Conservation (phyloP, 768 basidiomycete genomes). For the Rhodotorula toruloides region DNA sequence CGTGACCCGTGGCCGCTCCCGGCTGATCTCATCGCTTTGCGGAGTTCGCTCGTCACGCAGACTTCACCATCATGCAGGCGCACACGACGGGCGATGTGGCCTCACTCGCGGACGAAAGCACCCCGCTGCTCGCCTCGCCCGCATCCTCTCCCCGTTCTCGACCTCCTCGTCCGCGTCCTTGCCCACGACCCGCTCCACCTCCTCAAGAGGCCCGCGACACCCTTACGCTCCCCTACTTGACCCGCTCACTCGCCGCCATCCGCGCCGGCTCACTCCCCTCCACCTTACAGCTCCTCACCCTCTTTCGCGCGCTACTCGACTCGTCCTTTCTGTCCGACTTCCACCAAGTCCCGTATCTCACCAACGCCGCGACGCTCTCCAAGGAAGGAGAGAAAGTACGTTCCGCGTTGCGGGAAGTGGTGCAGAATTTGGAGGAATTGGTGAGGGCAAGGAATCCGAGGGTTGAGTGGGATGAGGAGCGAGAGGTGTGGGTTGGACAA, state of each 20-base stretch:
- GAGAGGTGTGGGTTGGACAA: background rate
- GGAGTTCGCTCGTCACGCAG: background rate
- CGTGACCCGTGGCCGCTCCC: no score
- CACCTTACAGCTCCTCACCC: background rate
- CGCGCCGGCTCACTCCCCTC: conserved; percentile 24
- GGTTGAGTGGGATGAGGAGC: background rate
- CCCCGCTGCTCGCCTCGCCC: background rate
- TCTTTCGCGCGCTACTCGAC: background rate
- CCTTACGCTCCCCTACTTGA: conserved; percentile 9
- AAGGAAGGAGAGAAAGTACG: conserved; percentile 22
- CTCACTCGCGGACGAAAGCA: conserved; percentile 16
- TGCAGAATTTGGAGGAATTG: background rate
- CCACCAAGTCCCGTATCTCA: no score
- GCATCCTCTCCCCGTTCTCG: background rate
- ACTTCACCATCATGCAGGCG: background rate
- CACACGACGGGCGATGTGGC: no score
- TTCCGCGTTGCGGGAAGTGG: background rate
- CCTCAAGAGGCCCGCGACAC: background rate
- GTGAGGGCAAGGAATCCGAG: conserved; percentile 16
- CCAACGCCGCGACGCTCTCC: no score
- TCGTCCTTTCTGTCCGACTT: background rate
- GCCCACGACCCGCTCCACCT: background rate
- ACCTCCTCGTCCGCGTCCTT: background rate
- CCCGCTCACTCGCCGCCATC: conserved; percentile 7
- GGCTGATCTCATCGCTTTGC: no score